Conservation (phyloP, 768 basidiomycete genomes). For the Auricularia sp. region DNA sequence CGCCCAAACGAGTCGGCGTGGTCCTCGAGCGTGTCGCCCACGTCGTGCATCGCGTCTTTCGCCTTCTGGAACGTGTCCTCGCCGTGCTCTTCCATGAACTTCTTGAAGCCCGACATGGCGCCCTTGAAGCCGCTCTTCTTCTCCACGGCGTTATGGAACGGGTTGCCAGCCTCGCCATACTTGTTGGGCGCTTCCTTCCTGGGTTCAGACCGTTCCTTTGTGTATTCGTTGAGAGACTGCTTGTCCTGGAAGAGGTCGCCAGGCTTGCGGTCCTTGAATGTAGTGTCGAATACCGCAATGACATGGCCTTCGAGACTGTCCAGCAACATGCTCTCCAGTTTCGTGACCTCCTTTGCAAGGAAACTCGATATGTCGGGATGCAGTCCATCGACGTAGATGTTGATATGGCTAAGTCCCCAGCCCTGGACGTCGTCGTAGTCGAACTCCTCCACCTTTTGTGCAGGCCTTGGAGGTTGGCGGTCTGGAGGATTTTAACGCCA, state of each 20-base stretch:
- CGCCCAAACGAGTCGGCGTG: background rate
- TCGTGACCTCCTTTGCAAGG: background rate
- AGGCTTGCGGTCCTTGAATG: background rate
- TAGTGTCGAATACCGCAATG: background rate
- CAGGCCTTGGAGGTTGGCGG: background rate
- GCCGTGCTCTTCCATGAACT: background rate
- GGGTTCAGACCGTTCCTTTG: background rate
- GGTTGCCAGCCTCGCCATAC: background rate
- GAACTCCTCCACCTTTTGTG: background rate
- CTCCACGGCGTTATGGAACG: background rate
- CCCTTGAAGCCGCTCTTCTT: conserved; percentile 1
- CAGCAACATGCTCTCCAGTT: background rate
- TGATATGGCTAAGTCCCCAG: background rate
- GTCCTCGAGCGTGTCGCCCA: background rate
- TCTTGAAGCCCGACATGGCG: background rate
- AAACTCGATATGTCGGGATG: background rate
- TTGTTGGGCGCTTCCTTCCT: background rate
- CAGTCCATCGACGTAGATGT: background rate
- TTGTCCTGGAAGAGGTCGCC: background rate
- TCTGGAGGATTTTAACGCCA: background rate
- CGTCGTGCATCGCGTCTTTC: background rate
- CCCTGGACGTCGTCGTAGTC: background rate
- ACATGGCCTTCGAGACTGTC: background rate
- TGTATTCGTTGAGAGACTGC: background rate
- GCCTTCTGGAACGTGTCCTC: background rate